These are phyloP conservation scores for Grifola frondosa DNA, from an alignment of 1,284 basidiomycete species.

Conservation along the genomic window DNA sequence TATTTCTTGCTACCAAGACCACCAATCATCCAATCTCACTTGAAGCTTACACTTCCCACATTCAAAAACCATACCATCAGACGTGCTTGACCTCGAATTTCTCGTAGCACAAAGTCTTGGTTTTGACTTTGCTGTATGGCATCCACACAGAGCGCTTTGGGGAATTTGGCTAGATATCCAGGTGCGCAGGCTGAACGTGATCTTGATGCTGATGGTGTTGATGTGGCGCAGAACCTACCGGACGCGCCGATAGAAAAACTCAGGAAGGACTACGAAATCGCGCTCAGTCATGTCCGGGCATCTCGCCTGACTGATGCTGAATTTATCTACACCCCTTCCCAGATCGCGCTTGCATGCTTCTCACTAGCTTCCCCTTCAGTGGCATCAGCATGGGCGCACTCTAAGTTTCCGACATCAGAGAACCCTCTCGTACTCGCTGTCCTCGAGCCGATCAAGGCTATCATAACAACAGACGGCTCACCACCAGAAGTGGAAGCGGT, in stretches of 20 bases:
- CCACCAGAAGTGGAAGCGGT: constrained; percentile 80
- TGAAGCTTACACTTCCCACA: constrained; percentile 77
- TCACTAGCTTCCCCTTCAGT: constrained; percentile 63
- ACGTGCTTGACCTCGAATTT: constrained; percentile 93
- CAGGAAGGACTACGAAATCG: constrained; percentile 54
- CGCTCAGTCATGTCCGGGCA: constrained; percentile 61
- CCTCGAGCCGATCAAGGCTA: constrained; percentile 52
- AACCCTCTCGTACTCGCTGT: constrained; percentile 32
- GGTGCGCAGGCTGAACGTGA: constrained; percentile 42
- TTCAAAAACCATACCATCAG: constrained; percentile 75
- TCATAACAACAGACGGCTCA: constrained; percentile 60
- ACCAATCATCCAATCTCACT: constrained; percentile 91
- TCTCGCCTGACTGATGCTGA: constrained; percentile 91
- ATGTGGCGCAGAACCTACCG: constrained; percentile 46
- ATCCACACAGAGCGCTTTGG: constrained; percentile 86
- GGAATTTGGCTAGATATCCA: constrained; percentile 92
- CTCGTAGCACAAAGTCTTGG: constrained; percentile 89
- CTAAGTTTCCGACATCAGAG: constrained; percentile 43
- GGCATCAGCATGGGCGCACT: constrained; percentile 61
- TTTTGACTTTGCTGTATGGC: constrained; percentile 94
- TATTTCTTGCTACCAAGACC: constrained; percentile 96
- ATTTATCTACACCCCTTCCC: constrained; percentile 88
- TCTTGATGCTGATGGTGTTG: background rate
- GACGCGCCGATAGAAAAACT: constrained; percentile 44
- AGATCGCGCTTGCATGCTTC: constrained; percentile 89